Conservation (phyloP, 345 rosid species). For the Cardamine chenopodiifolia region DNA sequence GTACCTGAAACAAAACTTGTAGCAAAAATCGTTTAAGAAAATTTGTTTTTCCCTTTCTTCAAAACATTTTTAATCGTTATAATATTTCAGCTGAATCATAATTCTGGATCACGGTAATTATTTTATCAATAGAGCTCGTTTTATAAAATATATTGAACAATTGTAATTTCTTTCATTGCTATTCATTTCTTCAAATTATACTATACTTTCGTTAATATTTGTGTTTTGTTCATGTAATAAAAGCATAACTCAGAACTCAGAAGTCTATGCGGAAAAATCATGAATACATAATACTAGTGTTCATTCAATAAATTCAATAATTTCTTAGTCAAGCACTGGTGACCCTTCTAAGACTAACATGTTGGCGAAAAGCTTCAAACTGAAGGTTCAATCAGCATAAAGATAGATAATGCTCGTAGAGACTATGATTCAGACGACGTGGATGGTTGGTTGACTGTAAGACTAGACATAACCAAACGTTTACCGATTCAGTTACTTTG, state of each 20-base stretch:
- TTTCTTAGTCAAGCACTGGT: neutral
- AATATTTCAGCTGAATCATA: no score
- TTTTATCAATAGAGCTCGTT: no score
- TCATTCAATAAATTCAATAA: no score
- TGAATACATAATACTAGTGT: neutral
- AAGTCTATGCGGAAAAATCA: neutral
- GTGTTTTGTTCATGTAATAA: neutral
- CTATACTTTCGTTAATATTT: no score
- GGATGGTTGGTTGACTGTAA: neutral
- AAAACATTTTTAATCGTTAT: no score
- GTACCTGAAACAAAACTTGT: no score
- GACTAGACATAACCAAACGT: neutral
- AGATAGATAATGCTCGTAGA: neutral
- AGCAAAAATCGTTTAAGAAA: no score
- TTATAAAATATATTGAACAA: no score
- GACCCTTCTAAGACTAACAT: neutral
- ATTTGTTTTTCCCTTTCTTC: no score
- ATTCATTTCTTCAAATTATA: no score
- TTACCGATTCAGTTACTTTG: neutral
- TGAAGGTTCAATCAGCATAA: neutral
- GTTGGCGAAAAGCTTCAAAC: neutral
- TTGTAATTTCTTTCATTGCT: no score
- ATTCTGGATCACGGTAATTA: no score
- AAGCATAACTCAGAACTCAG: neutral
- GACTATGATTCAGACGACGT: neutral